Conservation (phyloP, 805 yeast species). For the Kazachstania kunashirensis region DNA sequence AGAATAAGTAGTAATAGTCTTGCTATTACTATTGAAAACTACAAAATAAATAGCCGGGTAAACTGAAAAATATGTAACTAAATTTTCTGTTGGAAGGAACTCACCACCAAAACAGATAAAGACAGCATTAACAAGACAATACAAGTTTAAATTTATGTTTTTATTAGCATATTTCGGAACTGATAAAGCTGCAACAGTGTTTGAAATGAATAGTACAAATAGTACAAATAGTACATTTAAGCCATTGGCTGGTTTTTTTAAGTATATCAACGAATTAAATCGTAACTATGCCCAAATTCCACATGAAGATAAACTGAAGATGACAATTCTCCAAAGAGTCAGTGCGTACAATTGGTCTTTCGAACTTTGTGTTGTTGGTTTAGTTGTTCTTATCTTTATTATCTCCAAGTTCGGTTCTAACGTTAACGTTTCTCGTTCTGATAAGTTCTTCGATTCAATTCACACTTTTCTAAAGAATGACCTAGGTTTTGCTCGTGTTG, state of each 20-base stretch:
- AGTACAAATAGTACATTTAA: slow-evolving; percentile 5
- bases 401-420: slow-evolving; percentile 50
- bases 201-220: too few relatives aligned
- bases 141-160: too few relatives aligned
- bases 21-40: too few relatives aligned
- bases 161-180: too few relatives aligned
- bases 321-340: slow-evolving; percentile 54
- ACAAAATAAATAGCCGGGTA: too few relatives aligned
- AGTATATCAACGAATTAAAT: slow-evolving; percentile 19
- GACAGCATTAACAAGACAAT: too few relatives aligned
- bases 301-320: slow-evolving; percentile 44
- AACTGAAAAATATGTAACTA: too few relatives aligned
- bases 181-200: too few relatives aligned
- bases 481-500: slow-evolving; percentile 54
- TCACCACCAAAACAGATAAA: too few relatives aligned
- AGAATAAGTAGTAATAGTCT: too few relatives aligned
- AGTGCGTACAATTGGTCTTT: slow-evolving; percentile 62
- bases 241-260: slow-evolving; percentile 3
- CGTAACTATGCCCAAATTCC: slow-evolving; percentile 25
- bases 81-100: too few relatives aligned
- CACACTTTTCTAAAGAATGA: slow-evolving; percentile 48
- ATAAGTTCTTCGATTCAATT: slow-evolving; percentile 41
- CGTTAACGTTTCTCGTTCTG: slow-evolving; percentile 49
- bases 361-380: slow-evolving; percentile 49
- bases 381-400: slow-evolving; percentile 40